Conservation (phyloP, 139 green algal species). For the Pseudopediastrum boryanum region DNA sequence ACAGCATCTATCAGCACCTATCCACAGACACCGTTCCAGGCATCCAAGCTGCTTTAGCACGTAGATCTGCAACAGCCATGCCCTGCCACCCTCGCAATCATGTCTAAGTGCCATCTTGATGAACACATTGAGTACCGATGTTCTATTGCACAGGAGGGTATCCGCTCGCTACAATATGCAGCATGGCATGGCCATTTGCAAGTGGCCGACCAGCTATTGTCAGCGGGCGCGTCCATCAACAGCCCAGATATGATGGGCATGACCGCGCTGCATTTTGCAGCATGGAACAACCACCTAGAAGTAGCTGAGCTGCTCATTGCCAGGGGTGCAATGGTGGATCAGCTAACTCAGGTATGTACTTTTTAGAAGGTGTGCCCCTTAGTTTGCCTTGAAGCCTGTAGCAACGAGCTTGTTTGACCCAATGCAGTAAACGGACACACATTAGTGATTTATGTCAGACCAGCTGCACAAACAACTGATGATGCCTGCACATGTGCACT, state of each 20-base stretch:
- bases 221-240: constrained; percentile 1
- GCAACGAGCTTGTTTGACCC: neutral
- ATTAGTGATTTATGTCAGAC: neutral
- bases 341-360: neutral
- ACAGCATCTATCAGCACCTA: neutral
- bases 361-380: neutral
- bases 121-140: too few species aligned
- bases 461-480: neutral
- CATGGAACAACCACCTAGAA: constrained; percentile 28
- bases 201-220: constrained; percentile 17
- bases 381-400: neutral
- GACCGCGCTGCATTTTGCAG: constrained; percentile 32
- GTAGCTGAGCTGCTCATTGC: constrained; percentile 26
- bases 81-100: neutral
- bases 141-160: neutral
- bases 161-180: constrained; percentile 20
- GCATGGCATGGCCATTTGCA: constrained; percentile 34
- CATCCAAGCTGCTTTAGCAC: neutral
- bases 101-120: neutral
- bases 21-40: neutral
- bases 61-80: neutral
- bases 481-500: neutral
- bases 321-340: constrained; percentile 14
- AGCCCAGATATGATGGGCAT: constrained; percentile 12
- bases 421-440: neutral